Base-by-base conservation (phyloP, 495 filamentous ascomycete species). In the Talaromyces liani region DNA sequence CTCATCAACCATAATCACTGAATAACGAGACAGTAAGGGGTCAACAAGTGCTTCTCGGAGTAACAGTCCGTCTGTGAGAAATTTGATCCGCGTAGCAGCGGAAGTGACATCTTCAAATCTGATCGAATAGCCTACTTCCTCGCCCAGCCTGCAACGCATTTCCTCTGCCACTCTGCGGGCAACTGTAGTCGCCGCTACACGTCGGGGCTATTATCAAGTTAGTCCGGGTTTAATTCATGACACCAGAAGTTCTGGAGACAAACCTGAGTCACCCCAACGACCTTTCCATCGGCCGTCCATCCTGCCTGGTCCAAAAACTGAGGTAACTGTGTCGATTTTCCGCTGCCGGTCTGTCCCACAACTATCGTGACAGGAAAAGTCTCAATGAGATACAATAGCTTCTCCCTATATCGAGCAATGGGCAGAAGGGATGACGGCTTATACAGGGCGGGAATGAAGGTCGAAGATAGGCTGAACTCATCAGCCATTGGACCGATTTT, bases 1-100 rank as follows among this genome's bases (percentile, higher is more conserved):
- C 72, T 99, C 94, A 70, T 99, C 94, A 24, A 99, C 89, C 93
- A 98, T 99, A 69, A 99, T 91, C 36, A 98, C 90, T 6, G 91
- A 96, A 72, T 99, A 99, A 6, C 92, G 85, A 33, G 91, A 94
- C 18, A 99, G 77, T 14, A 97, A 80, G 63, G 94, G 94, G 73
- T 98, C 95, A 20, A 96, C 91, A 12, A 99, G 80, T 20, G 91
- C 92, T 77, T 99, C 95, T 73, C 94, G 83, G 67, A 99, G 88
- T 27, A 99, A 82, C 69, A 99, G 83, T 9, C 94, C 95, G 80
- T 99, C 94, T 2, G 95, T 98, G 64, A 98, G 74, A 72, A 97
- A 99, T 72, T 99, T 99, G 73, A 99, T 95, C 57, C 85, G 84
- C 2, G 94, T 99, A 57, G 82, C 79, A 10, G 88, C 84, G 51